These are phyloP conservation scores for Malassezia sympodialis DNA, from an alignment of 1,284 basidiomycete species.

Conservation along the genomic window DNA sequence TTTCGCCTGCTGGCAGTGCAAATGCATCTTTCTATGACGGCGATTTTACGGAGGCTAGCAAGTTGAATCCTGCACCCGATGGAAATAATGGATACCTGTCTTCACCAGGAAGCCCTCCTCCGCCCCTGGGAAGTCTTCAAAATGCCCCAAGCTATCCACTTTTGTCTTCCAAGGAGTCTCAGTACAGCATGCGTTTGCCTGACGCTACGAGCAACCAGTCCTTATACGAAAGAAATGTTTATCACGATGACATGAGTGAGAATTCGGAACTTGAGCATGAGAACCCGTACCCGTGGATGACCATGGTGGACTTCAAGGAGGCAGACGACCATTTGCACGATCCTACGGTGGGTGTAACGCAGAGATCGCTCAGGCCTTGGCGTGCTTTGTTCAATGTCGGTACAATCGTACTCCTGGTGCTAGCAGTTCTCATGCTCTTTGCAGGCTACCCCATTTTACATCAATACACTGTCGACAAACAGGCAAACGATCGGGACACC, in stretches of 20 bases:
- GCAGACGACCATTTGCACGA: slow-evolving; percentile 28
- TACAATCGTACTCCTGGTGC: slow-evolving; percentile 29
- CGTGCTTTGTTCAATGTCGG: slow-evolving; percentile 34
- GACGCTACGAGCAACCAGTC: background rate
- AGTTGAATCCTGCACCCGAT: background rate
- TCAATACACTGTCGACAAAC: background rate
- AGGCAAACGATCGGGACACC: background rate
- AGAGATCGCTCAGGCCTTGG: background rate
- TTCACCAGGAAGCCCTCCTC: background rate
- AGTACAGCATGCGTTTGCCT: background rate
- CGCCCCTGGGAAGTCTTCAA: too few relatives aligned
- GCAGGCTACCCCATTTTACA: slow-evolving; percentile 37
- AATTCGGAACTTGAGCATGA: background rate
- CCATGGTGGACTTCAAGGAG: slow-evolving; percentile 26
- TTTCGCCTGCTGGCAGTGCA: background rate
- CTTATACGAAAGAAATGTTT: background rate
- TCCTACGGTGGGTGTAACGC: background rate
- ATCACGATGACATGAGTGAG: slow-evolving; percentile 2
- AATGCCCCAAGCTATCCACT: background rate
- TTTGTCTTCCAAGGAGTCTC: background rate
- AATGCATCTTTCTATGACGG: background rate
- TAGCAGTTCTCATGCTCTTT: slow-evolving; percentile 32
- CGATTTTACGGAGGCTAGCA: background rate
- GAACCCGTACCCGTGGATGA: slow-evolving; percentile 16
- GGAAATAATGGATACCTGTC: background rate